These are phyloP conservation scores for Cystoderma amianthinum DNA, from an alignment of 768 basidiomycete genomes.

Conservation along the genomic window DNA sequence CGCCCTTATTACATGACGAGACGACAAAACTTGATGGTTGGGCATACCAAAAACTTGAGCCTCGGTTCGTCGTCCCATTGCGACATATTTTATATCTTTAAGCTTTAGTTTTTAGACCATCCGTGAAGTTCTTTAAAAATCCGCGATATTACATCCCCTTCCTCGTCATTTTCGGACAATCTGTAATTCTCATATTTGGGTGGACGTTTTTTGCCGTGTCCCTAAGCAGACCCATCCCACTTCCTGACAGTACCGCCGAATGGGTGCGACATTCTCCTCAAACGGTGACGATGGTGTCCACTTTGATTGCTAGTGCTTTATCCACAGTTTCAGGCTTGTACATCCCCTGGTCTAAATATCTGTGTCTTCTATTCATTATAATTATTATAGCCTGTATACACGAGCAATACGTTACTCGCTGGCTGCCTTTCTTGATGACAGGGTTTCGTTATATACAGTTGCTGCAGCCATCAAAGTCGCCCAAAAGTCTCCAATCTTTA, in stretches of 20 bases:
- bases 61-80: neutral
- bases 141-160: neutral
- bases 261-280: slow-evolving; percentile 8
- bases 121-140: neutral
- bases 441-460: slow-evolving; percentile 10
- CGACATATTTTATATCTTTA: neutral
- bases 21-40: neutral
- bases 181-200: slow-evolving; percentile 6
- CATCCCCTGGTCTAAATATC: slow-evolving; percentile 2
- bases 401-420: slow-evolving; percentile 11
- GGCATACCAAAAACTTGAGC: neutral
- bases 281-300: slow-evolving; percentile 10
- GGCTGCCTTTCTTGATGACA: slow-evolving; percentile 5
- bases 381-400: slow-evolving; percentile 8
- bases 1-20: neutral
- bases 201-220: slow-evolving; percentile 13
- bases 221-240: slow-evolving; percentile 7
- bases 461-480: slow-evolving; percentile 8
- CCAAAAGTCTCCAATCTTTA: slow-evolving; percentile 7
- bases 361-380: neutral
- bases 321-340: slow-evolving; percentile 8
- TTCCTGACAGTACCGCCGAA: slow-evolving; percentile 6
- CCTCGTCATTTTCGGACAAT: slow-evolving; percentile 6
- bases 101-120: too few relatives aligned
- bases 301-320: slow-evolving; percentile 9